Evolutionary conservation across 2,329 filamentous ascomycete genomes (phyloP).

Genomic region (Colletotrichum tropicale): DNA sequence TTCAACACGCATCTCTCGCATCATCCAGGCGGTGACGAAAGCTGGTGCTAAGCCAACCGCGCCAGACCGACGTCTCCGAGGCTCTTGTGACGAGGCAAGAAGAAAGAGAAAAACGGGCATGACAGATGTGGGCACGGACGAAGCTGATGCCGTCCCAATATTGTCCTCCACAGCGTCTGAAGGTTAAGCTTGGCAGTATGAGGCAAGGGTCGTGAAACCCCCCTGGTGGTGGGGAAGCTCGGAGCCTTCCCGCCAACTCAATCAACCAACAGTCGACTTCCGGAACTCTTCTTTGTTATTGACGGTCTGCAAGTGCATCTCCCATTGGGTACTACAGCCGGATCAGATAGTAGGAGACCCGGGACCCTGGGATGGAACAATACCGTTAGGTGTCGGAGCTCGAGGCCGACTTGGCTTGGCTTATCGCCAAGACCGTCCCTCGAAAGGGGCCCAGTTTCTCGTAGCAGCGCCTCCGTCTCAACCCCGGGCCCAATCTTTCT

Average conservation of each 20-base stretch:
- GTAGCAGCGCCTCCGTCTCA: neutral
- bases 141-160: neutral
- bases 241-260: conserved; percentile 4
- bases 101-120: neutral
- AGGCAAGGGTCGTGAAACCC: conserved; percentile 19
- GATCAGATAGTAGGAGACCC: neutral
- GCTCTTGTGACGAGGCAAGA: neutral
- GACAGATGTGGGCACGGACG: conserved; percentile 7
- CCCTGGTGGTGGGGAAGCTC: conserved; percentile 1
- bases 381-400: neutral
- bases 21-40: neutral
- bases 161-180: conserved; percentile 4
- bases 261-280: neutral
- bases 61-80: neutral
- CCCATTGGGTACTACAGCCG: neutral
- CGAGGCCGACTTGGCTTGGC: neutral
- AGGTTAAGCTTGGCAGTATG: conserved; percentile 20
- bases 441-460: neutral
- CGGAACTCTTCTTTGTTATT: neutral
- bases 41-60: neutral
- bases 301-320: neutral
- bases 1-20: neutral
- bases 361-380: neutral
- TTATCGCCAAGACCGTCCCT: neutral
- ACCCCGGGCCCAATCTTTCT: neutral